These are phyloP conservation scores for Leptographium wingfieldii DNA, from an alignment of 2,329 filamentous ascomycete genomes.

Conservation along the genomic window DNA sequence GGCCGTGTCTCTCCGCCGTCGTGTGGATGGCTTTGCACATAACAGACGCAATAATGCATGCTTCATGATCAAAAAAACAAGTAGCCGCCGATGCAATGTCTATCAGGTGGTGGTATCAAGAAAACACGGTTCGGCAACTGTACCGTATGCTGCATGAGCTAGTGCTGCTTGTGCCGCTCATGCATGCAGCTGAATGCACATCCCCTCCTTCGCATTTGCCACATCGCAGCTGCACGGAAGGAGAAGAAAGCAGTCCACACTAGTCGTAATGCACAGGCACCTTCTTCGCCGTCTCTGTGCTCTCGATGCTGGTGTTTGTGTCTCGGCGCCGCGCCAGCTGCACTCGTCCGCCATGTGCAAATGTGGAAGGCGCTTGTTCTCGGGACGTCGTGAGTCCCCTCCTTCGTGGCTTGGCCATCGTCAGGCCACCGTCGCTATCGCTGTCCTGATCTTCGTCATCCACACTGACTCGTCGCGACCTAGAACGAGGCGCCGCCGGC, in stretches of 20 bases:
- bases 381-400: constrained; percentile 17
- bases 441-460: constrained; percentile 35
- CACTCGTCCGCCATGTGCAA: constrained; percentile 9
- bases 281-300: constrained; percentile 53
- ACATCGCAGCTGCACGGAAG: too few species aligned
- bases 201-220: neutral
- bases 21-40: neutral
- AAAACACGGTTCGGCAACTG: neutral
- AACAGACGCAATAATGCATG: neutral
- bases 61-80: constrained; percentile 1
- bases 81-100: neutral
- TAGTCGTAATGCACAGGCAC: constrained; percentile 16
- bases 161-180: neutral
- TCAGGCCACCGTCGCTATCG: constrained; percentile 41
- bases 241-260: neutral
- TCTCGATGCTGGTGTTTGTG: constrained; percentile 48
- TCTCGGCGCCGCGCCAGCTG: constrained; percentile 33
- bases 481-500: constrained; percentile 8
- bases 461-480: constrained; percentile 2
- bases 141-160: too few species aligned
- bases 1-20: neutral
- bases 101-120: neutral
- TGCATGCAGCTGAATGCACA: neutral
- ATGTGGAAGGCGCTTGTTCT: constrained; percentile 9
- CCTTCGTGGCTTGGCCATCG: constrained; percentile 41